Conservation (phyloP, 768 basidiomycete species). For the Inosperma sp. region DNA sequence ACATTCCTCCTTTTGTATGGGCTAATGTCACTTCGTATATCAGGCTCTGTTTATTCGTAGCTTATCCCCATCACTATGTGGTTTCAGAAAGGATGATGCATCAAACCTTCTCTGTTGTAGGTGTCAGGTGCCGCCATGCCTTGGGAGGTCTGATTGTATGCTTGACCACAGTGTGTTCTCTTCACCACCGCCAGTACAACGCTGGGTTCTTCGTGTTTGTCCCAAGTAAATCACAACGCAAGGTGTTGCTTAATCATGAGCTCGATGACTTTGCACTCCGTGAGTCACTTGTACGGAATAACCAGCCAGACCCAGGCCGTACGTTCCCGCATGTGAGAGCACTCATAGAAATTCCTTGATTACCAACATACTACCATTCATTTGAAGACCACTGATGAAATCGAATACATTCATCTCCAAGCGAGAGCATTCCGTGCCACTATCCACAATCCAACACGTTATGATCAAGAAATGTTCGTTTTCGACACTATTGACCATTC, state of each 20-base stretch:
- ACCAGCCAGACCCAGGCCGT: slow-evolving; percentile 5
- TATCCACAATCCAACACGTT: slow-evolving; percentile 4
- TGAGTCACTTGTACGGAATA: neutral
- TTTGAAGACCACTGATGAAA: slow-evolving; percentile 1
- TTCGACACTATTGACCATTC: neutral
- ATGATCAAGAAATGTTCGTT: neutral
- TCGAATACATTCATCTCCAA: neutral
- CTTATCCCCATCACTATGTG: neutral
- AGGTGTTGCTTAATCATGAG: neutral
- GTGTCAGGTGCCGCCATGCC: neutral
- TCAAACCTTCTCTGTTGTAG: slow-evolving; percentile 3
- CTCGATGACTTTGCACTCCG: neutral
- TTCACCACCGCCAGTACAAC: neutral
- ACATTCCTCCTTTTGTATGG: neutral
- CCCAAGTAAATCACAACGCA: slow-evolving; percentile 5
- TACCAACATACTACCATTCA: neutral
- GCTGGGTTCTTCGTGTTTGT: neutral
- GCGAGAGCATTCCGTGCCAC: neutral
- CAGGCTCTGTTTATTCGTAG: neutral
- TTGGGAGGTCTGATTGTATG: slow-evolving; percentile 6
- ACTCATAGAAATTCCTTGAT: neutral
- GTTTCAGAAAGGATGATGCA: slow-evolving; percentile 2
- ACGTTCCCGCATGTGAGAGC: slow-evolving; percentile 6
- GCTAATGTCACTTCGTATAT: neutral
- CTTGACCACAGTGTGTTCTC: slow-evolving; percentile 2